phyloP scores from a whole-genome alignment of 371 early-diverging fungal genomes.

The Mortierella polycephala region DNA sequence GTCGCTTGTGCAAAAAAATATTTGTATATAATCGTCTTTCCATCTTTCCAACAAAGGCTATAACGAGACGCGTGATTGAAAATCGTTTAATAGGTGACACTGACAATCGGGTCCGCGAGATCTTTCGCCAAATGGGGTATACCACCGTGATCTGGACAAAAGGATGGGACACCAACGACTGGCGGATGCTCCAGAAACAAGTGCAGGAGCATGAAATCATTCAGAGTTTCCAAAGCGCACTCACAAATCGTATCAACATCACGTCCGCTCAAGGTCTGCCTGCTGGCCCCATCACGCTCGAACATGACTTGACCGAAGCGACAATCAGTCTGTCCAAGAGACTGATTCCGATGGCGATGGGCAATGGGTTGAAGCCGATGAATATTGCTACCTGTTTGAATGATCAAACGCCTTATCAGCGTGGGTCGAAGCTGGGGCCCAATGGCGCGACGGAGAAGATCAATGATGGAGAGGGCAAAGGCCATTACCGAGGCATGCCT shows the following conservation, averaged over 20 bases:
- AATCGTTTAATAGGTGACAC: slow-evolving; percentile 58
- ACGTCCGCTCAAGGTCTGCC: slow-evolving; percentile 12
- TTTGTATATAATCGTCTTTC: background rate
- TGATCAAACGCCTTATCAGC: slow-evolving; percentile 33
- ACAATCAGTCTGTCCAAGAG: slow-evolving; percentile 31
- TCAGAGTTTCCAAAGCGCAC: slow-evolving; percentile 12
- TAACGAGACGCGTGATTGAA: background rate
- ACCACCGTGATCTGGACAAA: slow-evolving; percentile 56
- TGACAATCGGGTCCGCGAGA: slow-evolving; percentile 72
- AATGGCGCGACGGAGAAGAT: slow-evolving; percentile 29
- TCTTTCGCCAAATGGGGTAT: slow-evolving; percentile 66
- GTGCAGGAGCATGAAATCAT: slow-evolving; percentile 24
- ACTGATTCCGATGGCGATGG: slow-evolving; percentile 30
- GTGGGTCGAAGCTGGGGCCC: slow-evolving; percentile 39
- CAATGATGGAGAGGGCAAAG: slow-evolving; percentile 20
- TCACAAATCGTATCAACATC: slow-evolving; percentile 8
- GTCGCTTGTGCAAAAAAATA: background rate
- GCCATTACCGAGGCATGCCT: slow-evolving; percentile 23
- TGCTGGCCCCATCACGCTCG: slow-evolving; percentile 46
- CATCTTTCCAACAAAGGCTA: background rate
- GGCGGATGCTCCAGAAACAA: slow-evolving; percentile 45
- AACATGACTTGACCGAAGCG: slow-evolving; percentile 43
- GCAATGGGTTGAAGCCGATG: slow-evolving; percentile 36
- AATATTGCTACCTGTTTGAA: slow-evolving; percentile 28
- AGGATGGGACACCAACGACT: slow-evolving; percentile 56